Evolutionary conservation across 306 rosid genomes (phyloP).

Genomic region (Dryas drummondii): DNA sequence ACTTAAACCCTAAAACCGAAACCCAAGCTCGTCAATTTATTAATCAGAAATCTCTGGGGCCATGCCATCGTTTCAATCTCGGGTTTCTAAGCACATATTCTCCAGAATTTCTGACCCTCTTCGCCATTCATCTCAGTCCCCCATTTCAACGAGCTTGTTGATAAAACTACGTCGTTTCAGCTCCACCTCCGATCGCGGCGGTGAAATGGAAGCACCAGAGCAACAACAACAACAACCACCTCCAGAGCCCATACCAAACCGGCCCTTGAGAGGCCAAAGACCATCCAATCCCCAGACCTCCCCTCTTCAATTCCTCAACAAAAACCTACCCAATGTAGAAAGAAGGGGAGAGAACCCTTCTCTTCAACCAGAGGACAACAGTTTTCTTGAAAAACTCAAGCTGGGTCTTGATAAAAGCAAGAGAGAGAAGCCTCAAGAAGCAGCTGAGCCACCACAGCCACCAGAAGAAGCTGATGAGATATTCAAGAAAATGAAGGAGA

Average conservation of each 20-base stretch:
- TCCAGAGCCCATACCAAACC: conserved; percentile 38
- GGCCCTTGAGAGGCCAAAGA: conserved; percentile 40
- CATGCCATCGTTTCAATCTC: conserved; percentile 31
- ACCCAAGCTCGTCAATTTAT: neutral
- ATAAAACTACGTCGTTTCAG: conserved; percentile 38
- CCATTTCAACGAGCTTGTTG: conserved; percentile 20
- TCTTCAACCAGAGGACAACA: conserved; percentile 41
- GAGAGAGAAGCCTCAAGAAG: conserved; percentile 30
- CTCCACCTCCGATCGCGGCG: conserved; percentile 27
- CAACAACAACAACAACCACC: neutral
- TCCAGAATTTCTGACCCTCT: conserved; percentile 22
- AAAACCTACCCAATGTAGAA: conserved; percentile 17
- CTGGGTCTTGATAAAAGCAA: conserved; percentile 38
- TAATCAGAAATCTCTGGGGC: neutral
- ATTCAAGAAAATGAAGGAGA: conserved; percentile 90
- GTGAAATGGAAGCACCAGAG: conserved; percentile 18
- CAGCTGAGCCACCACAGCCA: conserved; percentile 22
- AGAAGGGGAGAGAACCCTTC: conserved; percentile 21
- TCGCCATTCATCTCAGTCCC: conserved; percentile 6
- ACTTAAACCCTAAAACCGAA: neutral
- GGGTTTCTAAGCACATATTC: conserved; percentile 31
- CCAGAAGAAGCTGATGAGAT: conserved; percentile 77
- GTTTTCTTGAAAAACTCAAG: conserved; percentile 73
- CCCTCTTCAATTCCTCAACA: conserved; percentile 28
- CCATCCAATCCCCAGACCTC: conserved; percentile 21